phyloP scores from a whole-genome alignment of 768 basidiomycete species.

The Gloeopeniophorella convolvens region DNA sequence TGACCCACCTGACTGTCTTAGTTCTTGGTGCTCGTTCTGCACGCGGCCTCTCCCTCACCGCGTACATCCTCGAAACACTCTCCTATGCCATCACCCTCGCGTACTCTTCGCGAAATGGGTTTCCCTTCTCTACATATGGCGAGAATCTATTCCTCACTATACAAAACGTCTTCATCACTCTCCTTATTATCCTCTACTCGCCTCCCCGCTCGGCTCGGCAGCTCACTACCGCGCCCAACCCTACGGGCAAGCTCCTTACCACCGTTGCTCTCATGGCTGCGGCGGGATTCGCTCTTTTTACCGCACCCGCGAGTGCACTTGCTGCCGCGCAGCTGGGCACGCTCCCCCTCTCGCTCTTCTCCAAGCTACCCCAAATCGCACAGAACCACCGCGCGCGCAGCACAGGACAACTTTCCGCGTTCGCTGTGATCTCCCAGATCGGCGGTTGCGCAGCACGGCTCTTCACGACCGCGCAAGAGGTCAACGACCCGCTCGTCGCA shows the following conservation, averaged over 20 bases:
- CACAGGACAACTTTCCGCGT: conserved; percentile 91
- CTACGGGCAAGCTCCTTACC: conserved; percentile 28
- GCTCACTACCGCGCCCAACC: conserved; percentile 21
- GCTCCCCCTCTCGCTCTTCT: conserved; percentile 85
- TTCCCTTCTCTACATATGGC: conserved; percentile 96
- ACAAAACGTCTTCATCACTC: conserved; percentile 83
- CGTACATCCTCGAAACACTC: conserved; percentile 86
- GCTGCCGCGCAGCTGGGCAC: conserved; percentile 76
- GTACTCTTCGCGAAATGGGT: conserved; percentile 78
- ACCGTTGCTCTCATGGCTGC: conserved; percentile 31
- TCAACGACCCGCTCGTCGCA: conserved; percentile 72
- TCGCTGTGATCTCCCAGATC: conserved; percentile 86
- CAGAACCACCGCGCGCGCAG: conserved; percentile 69
- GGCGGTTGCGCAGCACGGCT: conserved; percentile 85
- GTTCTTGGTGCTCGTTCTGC: conserved; percentile 72
- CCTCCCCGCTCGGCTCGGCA: conserved; percentile 29
- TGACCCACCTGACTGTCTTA: conserved; percentile 30
- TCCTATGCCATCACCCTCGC: conserved; percentile 85
- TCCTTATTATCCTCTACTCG: conserved; percentile 72
- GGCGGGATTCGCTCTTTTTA: conserved; percentile 37
- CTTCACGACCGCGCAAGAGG: conserved; percentile 89
- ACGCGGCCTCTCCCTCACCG: conserved; percentile 77
- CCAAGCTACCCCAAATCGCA: conserved; percentile 90
- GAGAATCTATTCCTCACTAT: conserved; percentile 92
- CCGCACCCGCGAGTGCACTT: conserved; percentile 44